Percentiles rank a stretch among this genome's conserved stretches.
Conservation (phyloP, 306 rosid genomes). For the Oxytropis ochrocephala region DNA sequence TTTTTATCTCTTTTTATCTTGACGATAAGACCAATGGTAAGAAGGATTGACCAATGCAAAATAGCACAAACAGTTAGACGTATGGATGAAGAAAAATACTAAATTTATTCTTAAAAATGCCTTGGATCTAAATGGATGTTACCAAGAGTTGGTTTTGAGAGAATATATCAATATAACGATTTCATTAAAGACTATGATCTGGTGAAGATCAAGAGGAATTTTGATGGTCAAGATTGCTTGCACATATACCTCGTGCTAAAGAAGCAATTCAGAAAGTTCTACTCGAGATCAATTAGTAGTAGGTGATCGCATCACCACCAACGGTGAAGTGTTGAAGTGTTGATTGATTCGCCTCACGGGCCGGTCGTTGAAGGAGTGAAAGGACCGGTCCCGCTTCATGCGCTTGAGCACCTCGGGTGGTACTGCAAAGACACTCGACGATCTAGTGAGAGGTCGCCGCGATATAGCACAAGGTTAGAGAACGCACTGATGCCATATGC, state of each 20-base stretch:
- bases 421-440: too few species aligned
- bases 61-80: neutral
- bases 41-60: too few species aligned
- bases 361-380: too few species aligned
- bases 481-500: too few species aligned
- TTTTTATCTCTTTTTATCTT: neutral
- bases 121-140: neutral
- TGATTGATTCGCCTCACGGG: too few species aligned
- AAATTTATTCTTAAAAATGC: neutral
- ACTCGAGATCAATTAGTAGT: slow-evolving; percentile 37
- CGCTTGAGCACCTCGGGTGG: too few species aligned
- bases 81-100: neutral
- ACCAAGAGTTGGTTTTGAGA: neutral
- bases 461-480: too few species aligned
- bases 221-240: slow-evolving; percentile 84
- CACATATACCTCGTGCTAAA: slow-evolving; percentile 27
- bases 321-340: too few species aligned
- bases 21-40: neutral
- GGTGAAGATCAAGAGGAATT: slow-evolving; percentile 67
- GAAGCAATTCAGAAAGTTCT: slow-evolving; percentile 78
- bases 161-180: neutral
- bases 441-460: too few species aligned
- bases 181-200: slow-evolving; percentile 69
- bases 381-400: too few species aligned
- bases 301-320: too few species aligned